Conservation (phyloP, 805 yeast genomes). For the Kodamaea laetipori region DNA sequence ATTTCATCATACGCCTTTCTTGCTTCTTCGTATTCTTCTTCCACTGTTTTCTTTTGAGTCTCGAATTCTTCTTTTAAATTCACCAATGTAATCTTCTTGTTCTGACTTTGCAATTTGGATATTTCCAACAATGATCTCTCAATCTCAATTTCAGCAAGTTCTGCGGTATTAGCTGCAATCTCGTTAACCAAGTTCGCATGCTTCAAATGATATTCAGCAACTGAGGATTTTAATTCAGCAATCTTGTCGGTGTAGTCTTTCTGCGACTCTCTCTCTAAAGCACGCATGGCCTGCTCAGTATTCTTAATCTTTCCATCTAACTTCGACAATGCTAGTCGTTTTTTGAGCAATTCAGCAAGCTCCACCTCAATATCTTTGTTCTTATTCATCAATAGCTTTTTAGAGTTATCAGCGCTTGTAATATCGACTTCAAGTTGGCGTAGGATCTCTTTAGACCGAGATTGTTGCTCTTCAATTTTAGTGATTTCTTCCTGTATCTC, state of each 20-base stretch:
- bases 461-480: conserved; percentile 12
- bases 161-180: conserved; percentile 25
- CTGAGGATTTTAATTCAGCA: conserved; percentile 29
- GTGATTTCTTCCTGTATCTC: conserved; percentile 15
- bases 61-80: conserved; percentile 31
- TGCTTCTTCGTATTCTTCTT: conserved; percentile 35
- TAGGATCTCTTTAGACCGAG: conserved; percentile 16
- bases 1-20: conserved; percentile 39
- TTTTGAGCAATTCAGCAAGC: conserved; percentile 13
- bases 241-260: conserved; percentile 47
- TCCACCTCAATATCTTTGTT: conserved; percentile 13
- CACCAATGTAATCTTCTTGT: conserved; percentile 24
- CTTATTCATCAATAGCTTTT: conserved; percentile 14
- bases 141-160: conserved; percentile 22
- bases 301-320: conserved; percentile 25
- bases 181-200: conserved; percentile 22
- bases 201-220: conserved; percentile 23
- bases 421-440: conserved; percentile 22
- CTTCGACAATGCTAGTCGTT: conserved; percentile 22
- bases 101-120: conserved; percentile 20
- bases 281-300: conserved; percentile 30
- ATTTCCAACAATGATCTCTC: conserved; percentile 17
- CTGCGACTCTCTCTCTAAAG: conserved; percentile 38
- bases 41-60: conserved; percentile 26
- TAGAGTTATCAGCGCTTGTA: conserved; percentile 17